Conservation (phyloP, 495 filamentous ascomycete genomes). For the Aspergillus conjunctus region DNA sequence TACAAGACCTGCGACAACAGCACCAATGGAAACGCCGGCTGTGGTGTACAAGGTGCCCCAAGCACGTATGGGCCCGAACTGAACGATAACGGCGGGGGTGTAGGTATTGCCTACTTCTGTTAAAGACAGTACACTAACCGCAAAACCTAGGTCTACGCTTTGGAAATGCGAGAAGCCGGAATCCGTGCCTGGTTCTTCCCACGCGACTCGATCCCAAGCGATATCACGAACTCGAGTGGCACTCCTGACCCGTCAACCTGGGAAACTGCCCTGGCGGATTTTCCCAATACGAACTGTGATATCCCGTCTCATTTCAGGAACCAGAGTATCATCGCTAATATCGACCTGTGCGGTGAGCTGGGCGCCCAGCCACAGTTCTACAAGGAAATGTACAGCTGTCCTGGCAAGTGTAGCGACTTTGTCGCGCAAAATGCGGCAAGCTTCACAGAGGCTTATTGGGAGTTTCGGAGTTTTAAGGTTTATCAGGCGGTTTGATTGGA, state of each 20-base stretch:
- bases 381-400: slow-evolving; percentile 44
- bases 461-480: slow-evolving; percentile 51
- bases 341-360: slow-evolving; percentile 51
- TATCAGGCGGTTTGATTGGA: slow-evolving; percentile 30
- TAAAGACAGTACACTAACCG: background rate
- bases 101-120: slow-evolving; percentile 21
- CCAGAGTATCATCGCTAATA: slow-evolving; percentile 55
- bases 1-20: slow-evolving; percentile 40
- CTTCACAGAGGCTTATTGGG: slow-evolving; percentile 53
- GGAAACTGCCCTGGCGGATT: slow-evolving; percentile 52
- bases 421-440: slow-evolving; percentile 40
- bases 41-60: slow-evolving; percentile 40
- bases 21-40: slow-evolving; percentile 45
- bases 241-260: slow-evolving; percentile 50
- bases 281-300: slow-evolving; percentile 53
- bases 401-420: slow-evolving; percentile 43
- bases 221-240: slow-evolving; percentile 31
- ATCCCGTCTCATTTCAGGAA: slow-evolving; percentile 51
- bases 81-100: slow-evolving; percentile 51
- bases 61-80: slow-evolving; percentile 45
- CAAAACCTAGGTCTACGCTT: slow-evolving; percentile 41
- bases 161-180: slow-evolving; percentile 48
- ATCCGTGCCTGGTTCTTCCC: slow-evolving; percentile 55
- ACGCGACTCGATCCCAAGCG: slow-evolving; percentile 39
- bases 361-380: slow-evolving; percentile 42